Base-by-base conservation (phyloP, 495 filamentous ascomycete species). In the Hypoxylon intermedium region DNA sequence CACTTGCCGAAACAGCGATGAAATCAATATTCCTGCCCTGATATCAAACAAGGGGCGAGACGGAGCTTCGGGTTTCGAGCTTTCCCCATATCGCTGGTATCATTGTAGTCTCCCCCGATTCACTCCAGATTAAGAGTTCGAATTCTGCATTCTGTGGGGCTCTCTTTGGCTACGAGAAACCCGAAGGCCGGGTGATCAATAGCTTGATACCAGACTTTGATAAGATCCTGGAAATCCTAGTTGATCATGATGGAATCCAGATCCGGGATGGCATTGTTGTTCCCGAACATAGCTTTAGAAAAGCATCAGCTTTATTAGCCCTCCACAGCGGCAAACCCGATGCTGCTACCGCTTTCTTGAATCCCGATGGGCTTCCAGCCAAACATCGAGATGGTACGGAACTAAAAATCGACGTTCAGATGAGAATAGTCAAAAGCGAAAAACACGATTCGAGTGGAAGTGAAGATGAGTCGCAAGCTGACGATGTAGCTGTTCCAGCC, bases 11-110 rank as follows among this genome's bases (percentile, higher is more conserved):
- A 92, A 89, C 33, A 76, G 82, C 12, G 87, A 87, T 34, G 83
- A 82, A 44, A 83, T 90, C 48, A 89, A 87, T 60, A 89, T 96
- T 58, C 94, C 94, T 6, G 84, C 89, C 26, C 86, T 87, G 0
- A 79, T 98, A 31, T 83, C 90, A 84, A 47, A 78, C 88, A 11
- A 82, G 84, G 34, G 84, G 79, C n/a, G 71, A 80, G 40, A 76
- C 80, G 6, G 86, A 87, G 45, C 77, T 98, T 48, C 85, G 89
- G 19, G 84, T 98, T 20, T 95, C 92, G 9, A 95, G 91, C 67
- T 97, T 96, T 48, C 94, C 94, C 5, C 92, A 98, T 68, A 97
- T 98, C 68, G 95, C 94, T 38, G 94, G 94, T 28, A 97, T 98
- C 67, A 86, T 98, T 71, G 94, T 98, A 2, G 76, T 98, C 1